phyloP scores from a whole-genome alignment of 805 yeast genomes.

The Cyberlindnera petersonii region DNA sequence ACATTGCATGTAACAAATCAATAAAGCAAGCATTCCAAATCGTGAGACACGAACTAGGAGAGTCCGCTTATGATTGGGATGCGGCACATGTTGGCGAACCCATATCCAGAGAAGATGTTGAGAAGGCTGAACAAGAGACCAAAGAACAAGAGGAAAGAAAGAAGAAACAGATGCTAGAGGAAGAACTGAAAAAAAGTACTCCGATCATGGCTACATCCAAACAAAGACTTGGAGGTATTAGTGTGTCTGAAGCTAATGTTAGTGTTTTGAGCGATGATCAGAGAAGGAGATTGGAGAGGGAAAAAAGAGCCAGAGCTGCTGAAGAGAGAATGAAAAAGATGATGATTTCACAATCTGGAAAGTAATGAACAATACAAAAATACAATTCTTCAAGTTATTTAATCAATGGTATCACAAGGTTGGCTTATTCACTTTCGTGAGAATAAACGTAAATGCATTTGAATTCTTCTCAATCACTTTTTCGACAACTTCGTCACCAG shows the following conservation, averaged over 20 bases:
- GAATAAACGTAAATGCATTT: slow-evolving; percentile 35
- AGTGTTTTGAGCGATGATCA: slow-evolving; percentile 72
- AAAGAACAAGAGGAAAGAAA: slow-evolving; percentile 36
- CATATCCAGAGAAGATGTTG: slow-evolving; percentile 52
- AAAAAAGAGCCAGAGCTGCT: slow-evolving; percentile 93
- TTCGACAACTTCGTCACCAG: slow-evolving; percentile 34
- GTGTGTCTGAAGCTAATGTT: slow-evolving; percentile 38
- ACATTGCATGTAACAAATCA: slow-evolving; percentile 48
- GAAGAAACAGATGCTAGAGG: slow-evolving; percentile 39
- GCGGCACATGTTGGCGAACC: slow-evolving; percentile 61
- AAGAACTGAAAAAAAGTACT: slow-evolving; percentile 37
- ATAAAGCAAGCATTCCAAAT: slow-evolving; percentile 59
- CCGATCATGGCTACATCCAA: slow-evolving; percentile 35
- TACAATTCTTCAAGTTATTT: not conserved
- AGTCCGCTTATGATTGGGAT: slow-evolving; percentile 65
- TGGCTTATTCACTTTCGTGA: slow-evolving; percentile 36
- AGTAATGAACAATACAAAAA: not conserved
- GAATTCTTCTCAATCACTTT: slow-evolving; percentile 26
- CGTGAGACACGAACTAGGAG: slow-evolving; percentile 66
- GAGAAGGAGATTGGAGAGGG: slow-evolving; percentile 76
- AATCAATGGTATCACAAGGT: slow-evolving; percentile 12
- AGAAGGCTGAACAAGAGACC: slow-evolving; percentile 34
- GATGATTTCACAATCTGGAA: no score
- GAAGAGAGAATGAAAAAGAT: slow-evolving; percentile 66
- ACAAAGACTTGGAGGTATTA: slow-evolving; percentile 29